Evolutionary conservation across 768 basidiomycete genomes (phyloP), one percentile per base, ranked within the genome.

Genomic region (Serpula lacrymans): DNA sequence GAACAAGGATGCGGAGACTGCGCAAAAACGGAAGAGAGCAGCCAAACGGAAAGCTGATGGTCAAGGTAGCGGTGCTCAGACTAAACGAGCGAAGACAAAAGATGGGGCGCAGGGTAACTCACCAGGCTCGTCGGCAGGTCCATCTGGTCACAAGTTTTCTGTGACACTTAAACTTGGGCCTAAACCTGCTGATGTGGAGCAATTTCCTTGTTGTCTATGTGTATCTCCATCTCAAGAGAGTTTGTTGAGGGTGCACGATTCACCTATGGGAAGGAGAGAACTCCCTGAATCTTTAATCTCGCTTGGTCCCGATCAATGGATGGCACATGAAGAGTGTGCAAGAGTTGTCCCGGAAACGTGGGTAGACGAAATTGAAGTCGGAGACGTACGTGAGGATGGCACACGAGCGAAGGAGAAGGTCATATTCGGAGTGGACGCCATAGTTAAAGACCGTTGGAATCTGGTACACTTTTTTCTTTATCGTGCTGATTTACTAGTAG

Each of bases 361-460:
- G 84, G 78, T 95, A 17, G 91, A 92, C 54, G 79, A 78, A 29
- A 56, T 83, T 5, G 77, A 80, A 28, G 62, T 55, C 1, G 58
- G 49, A 4, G 55, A 50, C 9, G 35, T 48, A 9, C 42, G 50
- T 13, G 51, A 51, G 20, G 57, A 67, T 50, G 72, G 72, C 0
- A 54, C 50, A 6, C 47, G 43, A 16, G 47, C 39, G 27, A 74
- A 59, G 50, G 74, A 76, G 54, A 67, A 60, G 41, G 71, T 77
- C 42, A 84, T 96, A 0, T 84, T 84, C 53, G 94, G 95, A 3
- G 88, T 89, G 17, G 87, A 91, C 53, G 80, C 75, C 6, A 89
- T 99, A 48, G 87, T 88, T 9, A 90, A 82, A 57, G 94, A 88
- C 59, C 69, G 96, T 21, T 99, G 96, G 96, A 84, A 83, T 56